Evolutionary conservation across 2,329 filamentous ascomycete genomes (phyloP).

Genomic region (Colletotrichum tabaci): DNA sequence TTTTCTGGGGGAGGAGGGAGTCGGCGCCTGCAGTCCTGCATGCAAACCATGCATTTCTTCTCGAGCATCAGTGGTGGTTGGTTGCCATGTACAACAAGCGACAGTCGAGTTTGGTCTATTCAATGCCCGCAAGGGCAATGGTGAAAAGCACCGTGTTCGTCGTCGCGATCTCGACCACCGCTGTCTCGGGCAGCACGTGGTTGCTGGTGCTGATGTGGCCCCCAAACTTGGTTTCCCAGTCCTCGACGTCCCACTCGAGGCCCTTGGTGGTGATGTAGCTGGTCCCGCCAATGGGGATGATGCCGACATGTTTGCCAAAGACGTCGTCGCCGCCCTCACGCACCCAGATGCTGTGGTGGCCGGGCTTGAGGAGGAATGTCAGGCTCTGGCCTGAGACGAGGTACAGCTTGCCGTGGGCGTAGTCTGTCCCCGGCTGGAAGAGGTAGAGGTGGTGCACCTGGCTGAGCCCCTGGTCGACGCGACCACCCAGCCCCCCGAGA

Average conservation of each 20-base stretch:
- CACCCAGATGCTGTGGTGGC: conserved; percentile 78
- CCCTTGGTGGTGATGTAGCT: conserved; percentile 85
- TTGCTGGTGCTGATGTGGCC: conserved; percentile 86
- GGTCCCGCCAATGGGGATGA: conserved; percentile 86
- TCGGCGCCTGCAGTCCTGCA: conserved; percentile 17
- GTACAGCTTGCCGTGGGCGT: conserved; percentile 74
- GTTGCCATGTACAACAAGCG: conserved; percentile 35
- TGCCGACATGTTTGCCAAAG: conserved; percentile 86
- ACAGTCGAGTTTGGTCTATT: conserved; percentile 41
- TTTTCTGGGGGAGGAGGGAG: neutral
- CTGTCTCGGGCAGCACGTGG: conserved; percentile 73
- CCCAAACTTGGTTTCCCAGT: conserved; percentile 85
- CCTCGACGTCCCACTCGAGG: conserved; percentile 89
- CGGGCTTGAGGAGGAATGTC: conserved; percentile 83
- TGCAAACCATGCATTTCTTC: conserved; percentile 1
- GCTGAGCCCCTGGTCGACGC: conserved; percentile 93
- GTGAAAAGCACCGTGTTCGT: conserved; percentile 81
- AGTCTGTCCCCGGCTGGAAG: conserved; percentile 67
- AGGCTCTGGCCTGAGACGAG: conserved; percentile 86
- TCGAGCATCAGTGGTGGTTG: conserved; percentile 8
- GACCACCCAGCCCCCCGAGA: conserved; percentile 87
- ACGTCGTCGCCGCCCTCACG: conserved; percentile 64
- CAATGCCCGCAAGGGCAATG: conserved; percentile 67
- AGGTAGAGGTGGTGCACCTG: conserved; percentile 88
- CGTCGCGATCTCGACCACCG: conserved; percentile 74